These are phyloP conservation scores for Beauveria rudraprayagi DNA, from an alignment of 2,329 filamentous ascomycete genomes.

Conservation along the genomic window DNA sequence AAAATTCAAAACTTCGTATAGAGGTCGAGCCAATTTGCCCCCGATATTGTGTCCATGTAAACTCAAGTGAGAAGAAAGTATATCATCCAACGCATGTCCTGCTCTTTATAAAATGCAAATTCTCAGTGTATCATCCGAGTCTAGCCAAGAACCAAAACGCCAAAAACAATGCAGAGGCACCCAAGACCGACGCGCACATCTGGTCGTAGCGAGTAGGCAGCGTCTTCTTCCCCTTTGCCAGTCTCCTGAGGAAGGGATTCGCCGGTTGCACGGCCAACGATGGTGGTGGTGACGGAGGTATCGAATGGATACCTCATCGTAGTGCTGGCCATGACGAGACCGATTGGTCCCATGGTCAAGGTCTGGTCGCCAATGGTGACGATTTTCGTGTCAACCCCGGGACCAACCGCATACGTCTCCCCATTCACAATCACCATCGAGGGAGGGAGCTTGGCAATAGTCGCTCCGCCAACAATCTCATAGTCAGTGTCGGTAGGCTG, in stretches of 20 bases:
- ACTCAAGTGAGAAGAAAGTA: neutral
- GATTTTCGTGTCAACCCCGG: conserved; percentile 33
- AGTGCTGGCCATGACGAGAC: conserved; percentile 40
- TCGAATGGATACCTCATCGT: conserved; percentile 39
- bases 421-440: conserved; percentile 42
- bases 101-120: conserved; percentile 7
- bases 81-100: neutral
- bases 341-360: conserved; percentile 42
- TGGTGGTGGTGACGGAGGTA: conserved; percentile 32
- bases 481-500: conserved; percentile 29
- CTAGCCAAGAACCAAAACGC: conserved; percentile 29
- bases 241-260: conserved; percentile 20
- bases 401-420: conserved; percentile 43
- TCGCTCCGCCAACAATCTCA: conserved; percentile 44
- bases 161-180: conserved; percentile 31
- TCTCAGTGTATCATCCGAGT: neutral
- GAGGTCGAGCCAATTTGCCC: neutral
- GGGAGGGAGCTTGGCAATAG: conserved; percentile 41
- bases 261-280: conserved; percentile 25
- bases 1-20: neutral
- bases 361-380: conserved; percentile 42
- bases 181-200: conserved; percentile 14
- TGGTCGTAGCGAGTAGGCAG: conserved; percentile 12
- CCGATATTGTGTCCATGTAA: neutral
- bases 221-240: conserved; percentile 18